Percentiles rank a stretch among this genome's conserved stretches.
Evolutionary conservation across 305 asterid genomes (phyloP).

Genomic region (Solanum hybrid): DNA sequence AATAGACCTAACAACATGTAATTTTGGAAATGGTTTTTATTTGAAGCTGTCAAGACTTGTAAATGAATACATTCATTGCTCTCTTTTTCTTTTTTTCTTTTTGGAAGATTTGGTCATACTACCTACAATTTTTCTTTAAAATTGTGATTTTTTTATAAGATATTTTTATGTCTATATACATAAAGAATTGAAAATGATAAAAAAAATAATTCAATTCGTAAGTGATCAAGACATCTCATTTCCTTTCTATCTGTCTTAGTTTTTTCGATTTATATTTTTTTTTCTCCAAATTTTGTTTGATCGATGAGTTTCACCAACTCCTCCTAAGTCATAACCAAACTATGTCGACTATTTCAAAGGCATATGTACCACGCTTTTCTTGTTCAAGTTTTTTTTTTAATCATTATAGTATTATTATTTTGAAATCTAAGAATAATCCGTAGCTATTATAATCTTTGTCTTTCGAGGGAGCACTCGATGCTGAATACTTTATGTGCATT

Average conservation of each 20-base stretch:
- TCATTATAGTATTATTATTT: background rate
- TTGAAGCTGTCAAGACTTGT: background rate
- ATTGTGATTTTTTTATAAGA: background rate
- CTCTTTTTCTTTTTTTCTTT: background rate
- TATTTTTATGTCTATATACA: too few relatives aligned
- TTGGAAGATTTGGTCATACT: background rate
- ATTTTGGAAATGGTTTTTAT: background rate
- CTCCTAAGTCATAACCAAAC: background rate
- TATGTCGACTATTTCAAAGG: background rate
- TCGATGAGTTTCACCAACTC: background rate
- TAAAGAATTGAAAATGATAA: too few relatives aligned
- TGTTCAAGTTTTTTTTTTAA: background rate
- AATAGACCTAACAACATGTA: background rate
- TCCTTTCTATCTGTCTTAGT: background rate
- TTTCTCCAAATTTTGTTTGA: background rate
- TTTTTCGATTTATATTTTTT: too few relatives aligned
- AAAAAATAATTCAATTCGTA: too few relatives aligned
- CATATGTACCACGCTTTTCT: background rate
- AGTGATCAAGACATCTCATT: background rate
- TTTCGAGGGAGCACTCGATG: background rate
- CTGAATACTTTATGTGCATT: too few relatives aligned
- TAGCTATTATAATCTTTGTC: too few relatives aligned
- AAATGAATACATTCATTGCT: background rate
- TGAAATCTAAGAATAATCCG: too few relatives aligned
- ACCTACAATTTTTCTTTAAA: too few relatives aligned